These are phyloP conservation scores for Kluyveromyces dobzhanskii DNA, from an alignment of 805 yeast species.

Conservation along the genomic window DNA sequence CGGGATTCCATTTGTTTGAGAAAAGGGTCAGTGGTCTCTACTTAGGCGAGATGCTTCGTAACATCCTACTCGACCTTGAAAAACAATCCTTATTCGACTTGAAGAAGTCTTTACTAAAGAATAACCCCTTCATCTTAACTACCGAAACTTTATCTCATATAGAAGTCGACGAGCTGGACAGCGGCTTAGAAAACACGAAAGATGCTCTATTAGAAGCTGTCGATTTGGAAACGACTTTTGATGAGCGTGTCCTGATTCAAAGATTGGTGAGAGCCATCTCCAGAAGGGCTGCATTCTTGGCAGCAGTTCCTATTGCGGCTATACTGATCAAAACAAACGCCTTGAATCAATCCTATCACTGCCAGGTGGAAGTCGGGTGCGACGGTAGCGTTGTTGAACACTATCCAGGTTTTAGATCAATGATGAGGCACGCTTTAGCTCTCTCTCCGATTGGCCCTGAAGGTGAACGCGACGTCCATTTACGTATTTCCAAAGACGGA, in stretches of 20 bases:
- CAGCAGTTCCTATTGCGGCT: slow-evolving; percentile 88
- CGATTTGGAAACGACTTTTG: slow-evolving; percentile 58
- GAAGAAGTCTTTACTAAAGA: slow-evolving; percentile 44
- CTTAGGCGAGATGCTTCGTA: slow-evolving; percentile 81
- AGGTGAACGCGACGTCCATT: slow-evolving; percentile 62
- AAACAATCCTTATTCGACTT: slow-evolving; percentile 48
- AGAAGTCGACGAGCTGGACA: slow-evolving; percentile 72
- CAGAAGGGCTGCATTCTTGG: slow-evolving; percentile 78
- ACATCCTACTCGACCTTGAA: slow-evolving; percentile 60
- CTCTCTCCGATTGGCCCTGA: slow-evolving; percentile 64
- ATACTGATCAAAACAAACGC: slow-evolving; percentile 60
- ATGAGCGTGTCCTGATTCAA: slow-evolving; percentile 71
- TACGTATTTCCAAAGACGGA: slow-evolving; percentile 88
- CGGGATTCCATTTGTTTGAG: slow-evolving; percentile 85
- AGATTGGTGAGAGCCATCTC: slow-evolving; percentile 70
- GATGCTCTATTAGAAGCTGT: slow-evolving; percentile 56
- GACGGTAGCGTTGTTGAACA: slow-evolving; percentile 93
- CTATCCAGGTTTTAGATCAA: slow-evolving; percentile 82
- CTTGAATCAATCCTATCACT: slow-evolving; percentile 45
- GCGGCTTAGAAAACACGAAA: slow-evolving; percentile 62
- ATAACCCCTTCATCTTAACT: slow-evolving; percentile 62
- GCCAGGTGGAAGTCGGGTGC: slow-evolving; percentile 85
- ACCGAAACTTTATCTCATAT: slow-evolving; percentile 81
- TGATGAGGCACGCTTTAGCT: slow-evolving; percentile 71
- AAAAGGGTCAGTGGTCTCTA: slow-evolving; percentile 90